Base-by-base conservation (phyloP, 2,329 filamentous ascomycete genomes). In the Trichoderma citrinoviride region DNA sequence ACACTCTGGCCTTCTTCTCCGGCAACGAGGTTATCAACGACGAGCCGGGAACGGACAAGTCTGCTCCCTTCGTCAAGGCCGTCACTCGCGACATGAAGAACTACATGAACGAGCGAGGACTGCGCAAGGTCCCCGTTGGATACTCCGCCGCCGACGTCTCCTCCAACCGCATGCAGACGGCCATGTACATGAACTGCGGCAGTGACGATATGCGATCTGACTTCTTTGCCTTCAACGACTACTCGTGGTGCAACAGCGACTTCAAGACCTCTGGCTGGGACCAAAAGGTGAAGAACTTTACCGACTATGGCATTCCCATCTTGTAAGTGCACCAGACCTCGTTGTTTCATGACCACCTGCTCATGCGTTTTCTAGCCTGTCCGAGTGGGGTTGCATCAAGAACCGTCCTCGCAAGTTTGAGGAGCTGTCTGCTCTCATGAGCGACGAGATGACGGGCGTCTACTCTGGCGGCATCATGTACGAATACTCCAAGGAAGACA, bases 381-480 rank as follows among this genome's bases (percentile, higher is more conserved):
- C 93, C 57, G 95, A 98, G 78, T 98, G 90, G 75, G 95, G 95
- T 68, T 99, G 95, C 82, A 92, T 76, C 79, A 90, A 85, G 75
- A 93, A 91, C 82, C 86, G 82, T 66, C 76, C 76, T 53, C 93
- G 94, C 71, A 82, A 89, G 73, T 99, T 97, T 73, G 82, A 87
- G 66, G 94, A 97, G 80, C 80, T 97, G 60, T 78, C 78, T 54
- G 83, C 93, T 52, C 83, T 99, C 65, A 98, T 97, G 89, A 86
- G 82, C 78, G 79, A 78, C 21, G 77, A 97, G 66, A 98, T 98
- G 94, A 93, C 90, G 7, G 71, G 77, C 19, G 93, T 97, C 72
- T 98, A 97, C 85, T 97, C 93, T 46, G 95, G 95, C 73, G 95
- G 95, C 77, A 86, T 99, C 44, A 91, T 97, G 77, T 99, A 97